phyloP scores from a whole-genome alignment of 768 basidiomycete species.

The Auricularia sp. region DNA sequence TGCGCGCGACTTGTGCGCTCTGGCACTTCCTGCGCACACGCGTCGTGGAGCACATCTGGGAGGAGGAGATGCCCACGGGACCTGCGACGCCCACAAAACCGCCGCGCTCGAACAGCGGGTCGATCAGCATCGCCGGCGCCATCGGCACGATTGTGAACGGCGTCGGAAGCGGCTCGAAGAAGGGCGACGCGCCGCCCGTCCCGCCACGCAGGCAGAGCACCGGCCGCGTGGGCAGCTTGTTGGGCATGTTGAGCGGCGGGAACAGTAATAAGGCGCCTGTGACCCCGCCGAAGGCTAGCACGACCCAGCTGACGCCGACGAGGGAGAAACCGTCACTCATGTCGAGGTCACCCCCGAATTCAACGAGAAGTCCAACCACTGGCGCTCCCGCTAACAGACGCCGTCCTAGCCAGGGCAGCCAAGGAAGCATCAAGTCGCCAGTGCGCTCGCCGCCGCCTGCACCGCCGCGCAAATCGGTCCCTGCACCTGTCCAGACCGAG shows the following conservation, averaged over 20 bases:
- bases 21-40: slow-evolving; percentile 83
- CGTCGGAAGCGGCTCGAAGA: not conserved
- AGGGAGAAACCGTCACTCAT: not conserved
- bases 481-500: not conserved
- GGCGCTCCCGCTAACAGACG: not conserved
- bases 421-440: not conserved
- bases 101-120: not conserved
- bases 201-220: slow-evolving; percentile 43
- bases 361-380: not conserved
- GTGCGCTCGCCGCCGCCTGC: not conserved
- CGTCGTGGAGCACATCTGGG: slow-evolving; percentile 81
- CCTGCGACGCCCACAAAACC: slow-evolving; percentile 14
- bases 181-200: slow-evolving; percentile 42
- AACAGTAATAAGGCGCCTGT: not conserved
- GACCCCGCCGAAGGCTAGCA: not conserved
- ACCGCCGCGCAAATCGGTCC: not conserved
- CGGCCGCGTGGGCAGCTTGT: slow-evolving; percentile 31
- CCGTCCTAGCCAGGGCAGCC: not conserved
- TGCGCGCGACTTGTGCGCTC: slow-evolving; percentile 79
- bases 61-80: slow-evolving; percentile 51
- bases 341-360: not conserved
- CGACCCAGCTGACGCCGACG: not conserved
- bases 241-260: slow-evolving; percentile 53
- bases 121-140: not conserved
- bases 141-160: not conserved